phyloP scores from a whole-genome alignment of 2,329 filamentous ascomycete genomes.

The Xylaria arbuscula region DNA sequence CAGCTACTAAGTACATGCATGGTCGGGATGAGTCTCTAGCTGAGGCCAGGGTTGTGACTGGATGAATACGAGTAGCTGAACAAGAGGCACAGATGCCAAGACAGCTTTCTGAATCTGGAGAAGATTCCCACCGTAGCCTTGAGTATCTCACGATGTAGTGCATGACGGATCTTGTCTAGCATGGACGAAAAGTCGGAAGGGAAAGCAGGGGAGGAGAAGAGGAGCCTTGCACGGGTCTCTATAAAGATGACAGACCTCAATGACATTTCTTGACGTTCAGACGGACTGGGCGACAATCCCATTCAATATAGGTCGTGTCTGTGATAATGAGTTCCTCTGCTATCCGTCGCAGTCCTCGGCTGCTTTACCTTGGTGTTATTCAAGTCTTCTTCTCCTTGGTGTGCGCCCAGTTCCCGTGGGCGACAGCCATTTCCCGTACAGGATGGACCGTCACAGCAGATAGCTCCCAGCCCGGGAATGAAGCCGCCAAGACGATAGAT shows the following conservation, averaged over 20 bases:
- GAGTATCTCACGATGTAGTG: background rate
- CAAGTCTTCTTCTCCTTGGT: constrained; percentile 34
- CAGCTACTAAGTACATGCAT: background rate
- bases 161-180: background rate
- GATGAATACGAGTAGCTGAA: constrained; percentile 21
- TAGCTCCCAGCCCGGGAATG: constrained; percentile 45
- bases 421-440: constrained; percentile 38
- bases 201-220: background rate
- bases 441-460: constrained; percentile 49
- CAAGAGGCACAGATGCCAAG: constrained; percentile 21
- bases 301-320: background rate
- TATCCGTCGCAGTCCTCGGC: constrained; percentile 20
- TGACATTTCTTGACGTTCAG: background rate
- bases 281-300: background rate
- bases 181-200: background rate
- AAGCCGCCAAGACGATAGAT: constrained; percentile 48
- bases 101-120: constrained; percentile 11
- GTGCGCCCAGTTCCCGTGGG: constrained; percentile 41
- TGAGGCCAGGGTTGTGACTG: constrained; percentile 20
- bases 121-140: constrained; percentile 15
- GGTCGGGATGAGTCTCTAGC: constrained; percentile 8
- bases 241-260: constrained; percentile 14
- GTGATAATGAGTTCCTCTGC: constrained; percentile 7
- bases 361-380: constrained; percentile 22
- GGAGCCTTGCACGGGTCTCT: background rate